Percentiles rank a stretch among this genome's conserved stretches.
These are phyloP conservation scores for Penicillium italicum DNA, from an alignment of 2,329 filamentous ascomycete species.

Conservation along the genomic window DNA sequence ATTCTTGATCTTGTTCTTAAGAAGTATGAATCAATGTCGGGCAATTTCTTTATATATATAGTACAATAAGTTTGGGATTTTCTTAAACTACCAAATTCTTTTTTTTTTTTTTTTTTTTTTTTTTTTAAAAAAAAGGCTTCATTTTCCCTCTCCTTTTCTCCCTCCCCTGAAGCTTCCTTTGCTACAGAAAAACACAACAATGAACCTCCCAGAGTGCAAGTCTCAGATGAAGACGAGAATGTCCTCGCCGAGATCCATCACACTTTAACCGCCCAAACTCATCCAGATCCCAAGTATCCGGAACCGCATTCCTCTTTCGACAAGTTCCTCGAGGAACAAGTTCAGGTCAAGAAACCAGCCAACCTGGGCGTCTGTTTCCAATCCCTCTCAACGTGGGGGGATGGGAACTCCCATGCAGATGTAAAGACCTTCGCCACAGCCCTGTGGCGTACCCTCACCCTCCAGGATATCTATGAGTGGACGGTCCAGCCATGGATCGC, in stretches of 20 bases:
- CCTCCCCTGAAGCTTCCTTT: slow-evolving; percentile 21
- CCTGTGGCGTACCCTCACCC: slow-evolving; percentile 69
- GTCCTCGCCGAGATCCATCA: slow-evolving; percentile 32
- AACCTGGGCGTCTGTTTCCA: slow-evolving; percentile 72
- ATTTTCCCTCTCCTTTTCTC: slow-evolving; percentile 30
- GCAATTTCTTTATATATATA: neutral
- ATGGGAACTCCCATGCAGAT: slow-evolving; percentile 59
- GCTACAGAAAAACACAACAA: slow-evolving; percentile 12
- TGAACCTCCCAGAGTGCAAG: slow-evolving; percentile 24
- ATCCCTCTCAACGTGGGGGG: slow-evolving; percentile 66
- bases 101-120: too few species aligned
- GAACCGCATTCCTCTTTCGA: slow-evolving; percentile 60
- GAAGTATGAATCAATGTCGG: neutral
- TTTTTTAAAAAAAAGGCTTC: too few species aligned
- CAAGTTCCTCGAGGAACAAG: slow-evolving; percentile 65
- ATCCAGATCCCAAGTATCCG: slow-evolving; percentile 18
- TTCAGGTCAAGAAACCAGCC: slow-evolving; percentile 63
- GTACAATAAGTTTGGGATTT: neutral
- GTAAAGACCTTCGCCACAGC: slow-evolving; percentile 68
- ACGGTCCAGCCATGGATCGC: slow-evolving; percentile 49
- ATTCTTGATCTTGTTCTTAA: neutral
- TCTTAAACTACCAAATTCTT: neutral
- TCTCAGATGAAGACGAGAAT: slow-evolving; percentile 30
- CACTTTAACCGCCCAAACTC: slow-evolving; percentile 25
- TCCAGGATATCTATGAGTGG: slow-evolving; percentile 62